Evolutionary conservation across 129 eudicot species (phyloP), one percentile per base, ranked within the genome.

Genomic region (Helichrysum umbraculigerum): DNA sequence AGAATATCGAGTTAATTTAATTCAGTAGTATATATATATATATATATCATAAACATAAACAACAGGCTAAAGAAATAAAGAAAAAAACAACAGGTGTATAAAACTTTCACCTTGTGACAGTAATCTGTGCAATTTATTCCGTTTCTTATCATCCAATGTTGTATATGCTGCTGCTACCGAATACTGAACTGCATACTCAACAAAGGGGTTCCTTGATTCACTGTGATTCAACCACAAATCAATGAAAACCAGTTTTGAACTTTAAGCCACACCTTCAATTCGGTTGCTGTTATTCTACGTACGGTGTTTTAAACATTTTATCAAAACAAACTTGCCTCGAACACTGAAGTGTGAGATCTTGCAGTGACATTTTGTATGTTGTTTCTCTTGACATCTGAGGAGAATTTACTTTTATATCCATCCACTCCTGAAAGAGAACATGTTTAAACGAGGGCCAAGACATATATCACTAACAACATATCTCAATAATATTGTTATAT

Each of bases 341-440:
- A 79, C 87, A 74, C 76, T 88, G 88, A 51, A 89, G 89, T 28
- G 81, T 75, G 29, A 90, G 74, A 85, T 90, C 81, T 67, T 90
- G 86, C 7, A 88, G 64, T 52, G 98, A 90, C 88, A 92, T 41
- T 83, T 88, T 92, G 81, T 92, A 92, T 77, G 73, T 74, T n/a
- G 89, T 90, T 85, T 92, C 96, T 84, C 98, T 86, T 58, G 85
- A 81, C 93, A 92, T 91, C 83, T 90, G 96, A 63, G 98, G 96
- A 72, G 98, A 90, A 68, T 92, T 89, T 62, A 92, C 78, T 78
- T 83, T 90, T 69, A 92, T 81, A 57, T 88, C 94, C 68, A 88
- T 82, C 96, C 98, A 92, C 70, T 87, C 88, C 98, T 91, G 83
- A 77, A 83, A 60, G 3, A 17, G 33, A 33, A 62, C 21, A 50